Conservation (phyloP, 768 basidiomycete genomes). For the Mycena amicta region DNA sequence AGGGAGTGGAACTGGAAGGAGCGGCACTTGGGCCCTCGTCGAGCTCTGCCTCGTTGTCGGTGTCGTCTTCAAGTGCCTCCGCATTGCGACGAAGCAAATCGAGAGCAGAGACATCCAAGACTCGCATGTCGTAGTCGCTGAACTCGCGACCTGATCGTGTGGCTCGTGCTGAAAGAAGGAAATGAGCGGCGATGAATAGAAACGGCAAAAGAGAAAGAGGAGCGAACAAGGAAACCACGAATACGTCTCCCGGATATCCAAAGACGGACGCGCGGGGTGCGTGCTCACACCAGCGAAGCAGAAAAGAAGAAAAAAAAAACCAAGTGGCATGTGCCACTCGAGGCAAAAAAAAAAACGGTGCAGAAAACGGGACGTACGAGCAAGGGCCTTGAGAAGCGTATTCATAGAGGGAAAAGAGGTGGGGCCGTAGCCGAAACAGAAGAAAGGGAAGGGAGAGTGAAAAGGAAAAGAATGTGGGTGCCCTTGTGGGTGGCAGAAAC, state of each 20-base stretch:
- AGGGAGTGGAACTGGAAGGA: no score
- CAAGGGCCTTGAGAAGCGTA: no score
- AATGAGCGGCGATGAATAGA: background rate
- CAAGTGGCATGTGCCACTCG: background rate
- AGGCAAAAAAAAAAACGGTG: no score
- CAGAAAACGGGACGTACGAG: no score
- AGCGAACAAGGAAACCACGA: background rate
- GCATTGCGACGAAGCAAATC: background rate
- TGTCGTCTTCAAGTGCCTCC: background rate
- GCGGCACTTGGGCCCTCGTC: no score
- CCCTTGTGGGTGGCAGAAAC: background rate
- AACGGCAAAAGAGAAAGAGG: background rate
- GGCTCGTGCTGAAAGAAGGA: background rate
- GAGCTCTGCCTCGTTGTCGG: background rate
- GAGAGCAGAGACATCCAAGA: background rate
- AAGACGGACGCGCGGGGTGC: background rate
- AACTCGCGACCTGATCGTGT: background rate
- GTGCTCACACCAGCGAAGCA: background rate
- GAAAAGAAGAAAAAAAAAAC: background rate
- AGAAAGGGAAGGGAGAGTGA: background rate
- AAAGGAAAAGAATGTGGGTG: no score
- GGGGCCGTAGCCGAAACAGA: background rate
- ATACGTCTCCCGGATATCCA: background rate
- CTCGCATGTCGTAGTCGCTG: background rate
- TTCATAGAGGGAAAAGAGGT: no score